Percentiles rank a stretch among this genome's conserved stretches.
Evolutionary conservation across 2,329 filamentous ascomycete genomes (phyloP).

Genomic region (Akanthomyces dipterigenus): DNA sequence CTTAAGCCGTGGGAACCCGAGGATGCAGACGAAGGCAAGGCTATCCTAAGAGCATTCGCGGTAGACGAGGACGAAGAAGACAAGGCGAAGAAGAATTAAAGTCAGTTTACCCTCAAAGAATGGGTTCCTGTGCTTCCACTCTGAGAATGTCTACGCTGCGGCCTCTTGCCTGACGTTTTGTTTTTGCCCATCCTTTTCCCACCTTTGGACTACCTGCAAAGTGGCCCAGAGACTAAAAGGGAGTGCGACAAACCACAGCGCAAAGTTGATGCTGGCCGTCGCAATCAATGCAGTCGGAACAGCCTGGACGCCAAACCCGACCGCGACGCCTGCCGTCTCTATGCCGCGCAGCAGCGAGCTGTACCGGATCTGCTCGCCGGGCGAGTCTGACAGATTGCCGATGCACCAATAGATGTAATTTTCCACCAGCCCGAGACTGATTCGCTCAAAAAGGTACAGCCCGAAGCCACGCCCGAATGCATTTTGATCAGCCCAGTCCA

Average conservation of each 20-base stretch:
- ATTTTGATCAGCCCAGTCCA: conserved; percentile 36
- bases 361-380: conserved; percentile 37
- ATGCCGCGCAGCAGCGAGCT: conserved; percentile 36
- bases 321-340: conserved; percentile 33
- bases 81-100: too few species aligned
- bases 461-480: conserved; percentile 33
- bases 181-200: conserved; percentile 20
- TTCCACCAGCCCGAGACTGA: conserved; percentile 33
- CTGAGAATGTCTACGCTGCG: too few species aligned
- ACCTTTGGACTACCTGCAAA: conserved; percentile 33
- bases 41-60: too few species aligned
- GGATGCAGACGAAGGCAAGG: too few species aligned
- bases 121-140: too few species aligned
- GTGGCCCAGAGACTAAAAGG: conserved; percentile 39
- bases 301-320: conserved; percentile 38
- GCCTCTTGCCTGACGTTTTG: background rate
- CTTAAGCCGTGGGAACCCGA: too few species aligned
- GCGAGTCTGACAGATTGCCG: conserved; percentile 36
- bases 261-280: conserved; percentile 36
- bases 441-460: conserved; percentile 33
- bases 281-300: conserved; percentile 35
- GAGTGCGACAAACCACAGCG: conserved; percentile 34
- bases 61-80: too few species aligned
- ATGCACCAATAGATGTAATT: conserved; percentile 43
- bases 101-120: too few species aligned